Evolutionary conservation across 129 eudicot species (phyloP).

Genomic region (Artemisia argyi): DNA sequence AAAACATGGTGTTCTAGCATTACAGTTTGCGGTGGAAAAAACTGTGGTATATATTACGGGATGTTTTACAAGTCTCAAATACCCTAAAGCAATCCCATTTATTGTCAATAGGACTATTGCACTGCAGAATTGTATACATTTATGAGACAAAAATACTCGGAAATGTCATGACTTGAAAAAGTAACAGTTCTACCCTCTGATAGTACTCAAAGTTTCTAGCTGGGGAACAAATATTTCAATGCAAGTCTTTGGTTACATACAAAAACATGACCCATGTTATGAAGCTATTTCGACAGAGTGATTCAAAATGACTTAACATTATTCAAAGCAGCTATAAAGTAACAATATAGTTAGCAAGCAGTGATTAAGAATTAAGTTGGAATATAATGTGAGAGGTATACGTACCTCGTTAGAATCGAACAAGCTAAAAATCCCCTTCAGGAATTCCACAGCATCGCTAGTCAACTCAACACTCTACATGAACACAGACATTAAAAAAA

Average conservation of each 20-base stretch:
- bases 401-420: slow-evolving; percentile 80
- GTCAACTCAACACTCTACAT: slow-evolving; percentile 88
- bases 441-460: slow-evolving; percentile 78
- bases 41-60: not conserved
- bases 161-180: slow-evolving; percentile 7
- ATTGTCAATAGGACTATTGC: not conserved
- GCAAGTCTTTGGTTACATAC: no score
- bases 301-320: not conserved
- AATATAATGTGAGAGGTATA: slow-evolving; percentile 20
- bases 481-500: slow-evolving; percentile 14
- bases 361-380: not conserved
- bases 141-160: not conserved
- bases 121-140: not conserved
- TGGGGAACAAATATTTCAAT: slow-evolving; percentile 2
- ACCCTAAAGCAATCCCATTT: not conserved
- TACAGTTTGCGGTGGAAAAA: not conserved
- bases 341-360: slow-evolving; percentile 10
- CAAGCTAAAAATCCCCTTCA: slow-evolving; percentile 75
- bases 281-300: no score
- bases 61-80: not conserved
- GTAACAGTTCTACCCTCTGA: slow-evolving; percentile 12
- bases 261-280: no score
- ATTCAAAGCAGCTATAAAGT: slow-evolving; percentile 15
- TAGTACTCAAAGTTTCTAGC: slow-evolving; percentile 4
- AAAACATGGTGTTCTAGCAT: not conserved